Conservation (phyloP, 805 yeast species). For the Candida peoriensis region DNA sequence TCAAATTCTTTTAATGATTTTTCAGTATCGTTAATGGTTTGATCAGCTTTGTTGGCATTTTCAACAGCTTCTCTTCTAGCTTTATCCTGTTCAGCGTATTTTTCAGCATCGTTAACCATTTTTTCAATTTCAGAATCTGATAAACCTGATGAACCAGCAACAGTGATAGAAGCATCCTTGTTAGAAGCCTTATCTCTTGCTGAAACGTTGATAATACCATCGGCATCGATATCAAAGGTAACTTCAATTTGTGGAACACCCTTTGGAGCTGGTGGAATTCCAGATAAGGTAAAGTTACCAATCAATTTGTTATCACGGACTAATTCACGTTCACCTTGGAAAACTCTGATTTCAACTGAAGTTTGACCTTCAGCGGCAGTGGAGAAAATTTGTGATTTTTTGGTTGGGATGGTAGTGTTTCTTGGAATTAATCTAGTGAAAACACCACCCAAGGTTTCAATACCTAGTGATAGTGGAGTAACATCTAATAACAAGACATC, state of each 20-base stretch:
- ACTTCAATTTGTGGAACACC: constrained; percentile 80
- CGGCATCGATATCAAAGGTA: constrained; percentile 75
- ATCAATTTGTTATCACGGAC: constrained; percentile 75
- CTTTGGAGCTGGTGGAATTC: constrained; percentile 73
- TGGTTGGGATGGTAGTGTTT: constrained; percentile 97
- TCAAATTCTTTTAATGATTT: constrained; percentile 74
- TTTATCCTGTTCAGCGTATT: constrained; percentile 53
- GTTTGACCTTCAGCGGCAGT: constrained; percentile 85
- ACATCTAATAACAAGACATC: constrained; percentile 78
- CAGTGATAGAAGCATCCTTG: constrained; percentile 68
- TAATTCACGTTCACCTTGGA: constrained; percentile 76
- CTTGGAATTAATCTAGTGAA: constrained; percentile 98
- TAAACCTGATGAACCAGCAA: constrained; percentile 56
- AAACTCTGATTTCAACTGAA: constrained; percentile 73
- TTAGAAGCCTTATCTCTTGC: constrained; percentile 81
- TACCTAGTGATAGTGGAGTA: constrained; percentile 94
- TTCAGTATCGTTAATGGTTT: constrained; percentile 80
- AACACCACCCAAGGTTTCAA: constrained; percentile 98
- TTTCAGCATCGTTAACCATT: constrained; percentile 57
- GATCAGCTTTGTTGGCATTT: constrained; percentile 79
- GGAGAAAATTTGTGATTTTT: constrained; percentile 88
- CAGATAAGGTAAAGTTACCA: constrained; percentile 68
- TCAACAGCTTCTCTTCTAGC: constrained; percentile 58
- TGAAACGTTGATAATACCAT: constrained; percentile 77
- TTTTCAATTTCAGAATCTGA: constrained; percentile 58